These are phyloP conservation scores for Neofusicoccum laricinum DNA, from an alignment of 2,329 filamentous ascomycete species.

Conservation along the genomic window DNA sequence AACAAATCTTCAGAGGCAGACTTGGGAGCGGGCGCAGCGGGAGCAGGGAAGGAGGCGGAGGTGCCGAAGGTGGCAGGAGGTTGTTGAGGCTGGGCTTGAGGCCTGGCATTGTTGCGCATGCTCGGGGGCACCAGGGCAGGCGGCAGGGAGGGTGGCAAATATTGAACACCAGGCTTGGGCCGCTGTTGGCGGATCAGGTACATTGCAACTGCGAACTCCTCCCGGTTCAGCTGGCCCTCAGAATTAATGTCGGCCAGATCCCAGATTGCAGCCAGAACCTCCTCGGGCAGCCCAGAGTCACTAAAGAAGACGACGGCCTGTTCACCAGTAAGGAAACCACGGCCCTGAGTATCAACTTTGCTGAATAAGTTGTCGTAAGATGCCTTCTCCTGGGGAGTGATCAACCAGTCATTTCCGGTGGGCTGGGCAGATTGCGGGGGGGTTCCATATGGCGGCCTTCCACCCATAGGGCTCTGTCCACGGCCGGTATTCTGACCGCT, in stretches of 20 bases:
- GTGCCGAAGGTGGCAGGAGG: conserved; percentile 26
- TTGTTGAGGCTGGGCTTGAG: conserved; percentile 39
- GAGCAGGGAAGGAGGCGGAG: conserved; percentile 53
- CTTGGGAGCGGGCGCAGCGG: conserved; percentile 51
- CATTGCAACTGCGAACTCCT: conserved; percentile 97
- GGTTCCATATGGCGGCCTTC: conserved; percentile 48
- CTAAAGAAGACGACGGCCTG: conserved; percentile 93
- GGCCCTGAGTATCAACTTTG: conserved; percentile 74
- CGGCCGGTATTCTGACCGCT: conserved; percentile 60
- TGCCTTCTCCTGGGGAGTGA: conserved; percentile 78
- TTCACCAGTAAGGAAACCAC: conserved; percentile 86
- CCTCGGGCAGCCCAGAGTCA: conserved; percentile 85
- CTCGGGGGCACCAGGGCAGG: conserved; percentile 80
- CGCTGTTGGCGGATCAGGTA: conserved; percentile 91
- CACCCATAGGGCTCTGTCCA: conserved; percentile 54
- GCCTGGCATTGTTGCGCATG: conserved; percentile 64
- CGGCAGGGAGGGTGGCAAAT: conserved; percentile 74
- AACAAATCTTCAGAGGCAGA: conserved; percentile 93
- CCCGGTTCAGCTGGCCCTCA: conserved; percentile 76
- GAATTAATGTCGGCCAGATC: conserved; percentile 93
- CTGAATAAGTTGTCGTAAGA: conserved; percentile 86
- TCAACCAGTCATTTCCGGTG: conserved; percentile 71
- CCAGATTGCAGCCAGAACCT: conserved; percentile 91
- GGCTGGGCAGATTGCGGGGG: conserved; percentile 51
- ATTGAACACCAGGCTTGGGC: conserved; percentile 60